A percentile compares a stretch with the other conserved stretches of the same genome.
phyloP scores from a whole-genome alignment of 768 basidiomycete species.

The Brasilioporus rufonigricans region DNA sequence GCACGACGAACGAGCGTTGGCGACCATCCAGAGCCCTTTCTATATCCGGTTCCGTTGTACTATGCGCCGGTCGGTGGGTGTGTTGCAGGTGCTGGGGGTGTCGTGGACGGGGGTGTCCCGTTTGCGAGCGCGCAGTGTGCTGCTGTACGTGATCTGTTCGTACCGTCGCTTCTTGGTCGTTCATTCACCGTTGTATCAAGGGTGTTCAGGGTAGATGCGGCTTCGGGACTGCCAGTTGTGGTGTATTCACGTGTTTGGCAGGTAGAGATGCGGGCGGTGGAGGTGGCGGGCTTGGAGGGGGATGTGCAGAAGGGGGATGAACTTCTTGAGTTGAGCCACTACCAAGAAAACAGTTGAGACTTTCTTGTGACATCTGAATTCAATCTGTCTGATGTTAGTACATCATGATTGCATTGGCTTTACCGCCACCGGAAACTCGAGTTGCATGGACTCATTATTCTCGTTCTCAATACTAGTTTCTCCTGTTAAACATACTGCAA shows the following conservation, averaged over 20 bases:
- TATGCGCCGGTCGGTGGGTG: background rate
- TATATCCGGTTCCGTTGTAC: background rate
- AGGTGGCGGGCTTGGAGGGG: background rate
- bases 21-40: background rate
- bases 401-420: no score
- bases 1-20: background rate
- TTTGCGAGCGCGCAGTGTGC: background rate
- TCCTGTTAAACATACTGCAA: no score
- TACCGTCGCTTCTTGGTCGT: background rate
- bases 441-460: no score
- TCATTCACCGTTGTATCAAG: background rate
- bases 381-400: no score
- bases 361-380: no score
- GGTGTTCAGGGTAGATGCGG: background rate
- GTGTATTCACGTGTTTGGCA: background rate
- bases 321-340: no score
- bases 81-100: background rate
- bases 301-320: background rate
- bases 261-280: background rate
- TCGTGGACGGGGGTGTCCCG: background rate
- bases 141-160: background rate
- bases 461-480: no score
- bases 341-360: no score
- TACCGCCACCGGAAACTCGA: no score
- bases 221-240: background rate